These are phyloP conservation scores for Protomyces gravidus DNA, from an alignment of 1,139 yeast species.

Conservation along the genomic window DNA sequence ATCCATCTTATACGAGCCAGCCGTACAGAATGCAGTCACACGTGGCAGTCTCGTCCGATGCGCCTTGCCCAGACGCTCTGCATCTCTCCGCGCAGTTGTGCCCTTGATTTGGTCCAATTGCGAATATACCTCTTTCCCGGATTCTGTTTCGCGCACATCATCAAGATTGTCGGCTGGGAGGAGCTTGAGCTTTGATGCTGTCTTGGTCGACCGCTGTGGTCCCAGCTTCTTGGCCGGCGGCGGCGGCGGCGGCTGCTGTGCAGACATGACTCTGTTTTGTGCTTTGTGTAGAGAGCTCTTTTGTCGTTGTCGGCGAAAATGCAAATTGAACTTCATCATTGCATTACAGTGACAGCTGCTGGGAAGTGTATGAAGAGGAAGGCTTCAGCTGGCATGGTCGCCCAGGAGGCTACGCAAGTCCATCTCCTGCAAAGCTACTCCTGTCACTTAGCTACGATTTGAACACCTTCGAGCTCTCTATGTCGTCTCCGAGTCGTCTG, in stretches of 20 bases:
- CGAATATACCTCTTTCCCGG: slow-evolving; percentile 30
- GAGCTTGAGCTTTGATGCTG: slow-evolving; percentile 65
- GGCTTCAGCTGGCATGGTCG: too few species aligned
- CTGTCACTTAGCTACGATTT: too few species aligned
- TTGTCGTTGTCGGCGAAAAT: too few species aligned
- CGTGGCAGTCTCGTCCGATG: slow-evolving; percentile 69
- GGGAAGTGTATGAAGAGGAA: too few species aligned
- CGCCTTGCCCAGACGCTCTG: slow-evolving; percentile 84
- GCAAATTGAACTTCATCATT: too few species aligned
- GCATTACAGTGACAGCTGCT: too few species aligned
- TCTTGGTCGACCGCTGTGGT: slow-evolving; percentile 66
- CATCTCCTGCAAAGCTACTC: too few species aligned
- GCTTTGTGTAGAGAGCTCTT: neutral
- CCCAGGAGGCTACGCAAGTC: too few species aligned
- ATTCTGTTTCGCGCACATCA: slow-evolving; percentile 32
- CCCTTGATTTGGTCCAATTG: slow-evolving; percentile 60
- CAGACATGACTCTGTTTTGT: too few species aligned
- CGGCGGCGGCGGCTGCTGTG: neutral
- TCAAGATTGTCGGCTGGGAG: slow-evolving; percentile 39
- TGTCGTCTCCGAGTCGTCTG: too few species aligned
- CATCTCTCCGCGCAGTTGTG: slow-evolving; percentile 89
- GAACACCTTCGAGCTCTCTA: too few species aligned
- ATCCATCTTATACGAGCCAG: slow-evolving; percentile 84
- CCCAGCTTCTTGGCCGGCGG: slow-evolving; percentile 39
- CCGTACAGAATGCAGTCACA: slow-evolving; percentile 93